Evolutionary conservation across 495 filamentous ascomycete species (phyloP), one percentile per base, ranked within the genome.

Genomic region (Aspergillus ellipticus): DNA sequence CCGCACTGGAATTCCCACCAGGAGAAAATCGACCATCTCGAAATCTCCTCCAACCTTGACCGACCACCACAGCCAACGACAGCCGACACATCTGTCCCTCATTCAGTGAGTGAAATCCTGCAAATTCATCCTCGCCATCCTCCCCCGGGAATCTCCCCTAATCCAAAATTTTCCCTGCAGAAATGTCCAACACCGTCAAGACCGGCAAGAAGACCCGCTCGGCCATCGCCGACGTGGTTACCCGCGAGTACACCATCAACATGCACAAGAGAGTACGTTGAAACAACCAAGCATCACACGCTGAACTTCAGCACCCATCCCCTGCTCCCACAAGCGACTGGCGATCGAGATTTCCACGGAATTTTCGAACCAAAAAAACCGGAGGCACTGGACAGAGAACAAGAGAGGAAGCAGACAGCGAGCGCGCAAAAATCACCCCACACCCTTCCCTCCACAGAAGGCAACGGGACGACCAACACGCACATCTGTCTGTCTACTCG

Each of bases 221-320:
- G 72, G 94, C 94, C 78, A 96, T 97, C 75, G 87, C 89, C 71
- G 92, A 97, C 78, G 95, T 97, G 68, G 94, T 99, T 71, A 86
- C 94, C 56, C 91, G 94, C 83, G 95, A 99, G 83, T 99, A 97
- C 85, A 99, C 94, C 75, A 99, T 99, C 83, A 93, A 99, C 85
- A 79, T 99, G 61, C 94, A 99, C 88, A 97, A 96, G 86, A 86
- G 92, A 77, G 94, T 97, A 95, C 75, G 89, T 90, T 76, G 69
- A 76, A 67, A 60, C 51, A 59, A 42, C 33, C 35, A 39, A 39
- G 3, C 35, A 4, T 39, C 24, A 37, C 31, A 17, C 42, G 53
- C 22, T 49, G 21, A 42, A 28, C 35, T 48, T 35, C 49, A 39
- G 39, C 42, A 28, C n/a, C 26, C 37, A n/a, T 42, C 19, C 42